Conservation (phyloP, 306 rosid species). For the Gastrolobium bilobum region DNA sequence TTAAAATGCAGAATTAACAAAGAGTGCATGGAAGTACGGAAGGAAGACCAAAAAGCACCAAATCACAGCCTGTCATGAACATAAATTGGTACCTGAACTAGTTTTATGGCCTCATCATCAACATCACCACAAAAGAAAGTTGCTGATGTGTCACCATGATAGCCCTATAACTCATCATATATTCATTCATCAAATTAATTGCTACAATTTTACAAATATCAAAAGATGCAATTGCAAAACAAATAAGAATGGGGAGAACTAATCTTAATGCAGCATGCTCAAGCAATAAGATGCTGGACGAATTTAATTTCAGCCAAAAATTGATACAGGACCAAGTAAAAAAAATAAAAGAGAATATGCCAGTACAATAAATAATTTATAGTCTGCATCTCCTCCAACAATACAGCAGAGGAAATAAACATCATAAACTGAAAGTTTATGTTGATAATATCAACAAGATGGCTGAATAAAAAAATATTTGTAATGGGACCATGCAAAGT, state of each 20-base stretch:
- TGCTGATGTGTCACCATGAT: slow-evolving; percentile 91
- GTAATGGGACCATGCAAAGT: not conserved
- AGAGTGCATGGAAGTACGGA: slow-evolving; percentile 3
- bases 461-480: not conserved
- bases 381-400: not conserved
- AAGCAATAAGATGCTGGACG: not conserved
- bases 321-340: slow-evolving; percentile 14
- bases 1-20: slow-evolving; percentile 12
- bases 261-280: slow-evolving; percentile 18
- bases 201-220: slow-evolving; percentile 8
- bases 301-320: slow-evolving; percentile 6
- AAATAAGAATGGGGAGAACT: not conserved
- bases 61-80: slow-evolving; percentile 11
- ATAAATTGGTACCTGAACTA: slow-evolving; percentile 74
- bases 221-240: slow-evolving; percentile 29
- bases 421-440: not conserved
- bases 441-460: slow-evolving; percentile 8
- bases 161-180: slow-evolving; percentile 69
- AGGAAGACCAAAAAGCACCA: slow-evolving; percentile 27
- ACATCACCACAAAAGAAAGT: slow-evolving; percentile 94
- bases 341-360: not conserved
- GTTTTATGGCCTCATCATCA: slow-evolving; percentile 71
- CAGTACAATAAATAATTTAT: not conserved
- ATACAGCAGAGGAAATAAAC: not conserved
- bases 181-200: slow-evolving; percentile 36